A percentile compares a stretch with the other conserved stretches of the same genome.
phyloP scores from a whole-genome alignment of 225 moss, liverwort and hornwort species.

The Polytrichum commune region DNA sequence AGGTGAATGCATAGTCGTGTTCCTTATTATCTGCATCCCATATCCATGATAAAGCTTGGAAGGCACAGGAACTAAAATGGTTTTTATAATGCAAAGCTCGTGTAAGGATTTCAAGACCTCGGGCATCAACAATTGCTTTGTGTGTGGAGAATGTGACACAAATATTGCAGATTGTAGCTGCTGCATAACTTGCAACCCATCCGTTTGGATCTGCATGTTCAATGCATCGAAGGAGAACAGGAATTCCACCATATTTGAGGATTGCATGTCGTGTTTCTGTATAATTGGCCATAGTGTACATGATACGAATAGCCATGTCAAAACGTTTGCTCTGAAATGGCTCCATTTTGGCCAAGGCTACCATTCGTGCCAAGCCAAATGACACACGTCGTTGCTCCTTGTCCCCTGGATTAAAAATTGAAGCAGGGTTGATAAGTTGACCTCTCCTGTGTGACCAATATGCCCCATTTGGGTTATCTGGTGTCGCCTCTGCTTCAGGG shows the following conservation, averaged over 20 bases:
- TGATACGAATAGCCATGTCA: constrained; percentile 28
- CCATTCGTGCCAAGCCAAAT: constrained; percentile 20
- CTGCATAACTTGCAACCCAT: background rate
- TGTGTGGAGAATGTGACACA: constrained; percentile 37
- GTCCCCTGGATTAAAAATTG: constrained; percentile 25
- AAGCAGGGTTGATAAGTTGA: constrained; percentile 25
- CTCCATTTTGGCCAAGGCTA: constrained; percentile 28
- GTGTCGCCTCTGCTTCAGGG: constrained; percentile 20
- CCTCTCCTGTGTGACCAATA: constrained; percentile 31
- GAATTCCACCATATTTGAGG: constrained; percentile 25
- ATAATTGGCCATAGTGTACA: constrained; percentile 34
- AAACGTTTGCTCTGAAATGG: constrained; percentile 28
- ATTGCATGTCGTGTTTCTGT: constrained; percentile 23
- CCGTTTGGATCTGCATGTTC: background rate
- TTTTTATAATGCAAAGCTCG: constrained; percentile 16
- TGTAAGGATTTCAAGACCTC: constrained; percentile 24
- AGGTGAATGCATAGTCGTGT: constrained; percentile 14
- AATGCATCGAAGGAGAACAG: constrained; percentile 32
- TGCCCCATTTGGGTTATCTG: constrained; percentile 23
- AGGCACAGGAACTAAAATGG: rapidly evolving
- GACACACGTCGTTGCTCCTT: constrained; percentile 32
- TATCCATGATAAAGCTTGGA: constrained; percentile 14
- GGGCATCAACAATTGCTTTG: constrained; percentile 29
- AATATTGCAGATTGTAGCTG: constrained; percentile 16
- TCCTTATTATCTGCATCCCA: background rate